A percentile compares a stretch with the other conserved stretches of the same genome.
Conservation (phyloP, 2,329 filamentous ascomycete species). For the Aciculosporium take region DNA sequence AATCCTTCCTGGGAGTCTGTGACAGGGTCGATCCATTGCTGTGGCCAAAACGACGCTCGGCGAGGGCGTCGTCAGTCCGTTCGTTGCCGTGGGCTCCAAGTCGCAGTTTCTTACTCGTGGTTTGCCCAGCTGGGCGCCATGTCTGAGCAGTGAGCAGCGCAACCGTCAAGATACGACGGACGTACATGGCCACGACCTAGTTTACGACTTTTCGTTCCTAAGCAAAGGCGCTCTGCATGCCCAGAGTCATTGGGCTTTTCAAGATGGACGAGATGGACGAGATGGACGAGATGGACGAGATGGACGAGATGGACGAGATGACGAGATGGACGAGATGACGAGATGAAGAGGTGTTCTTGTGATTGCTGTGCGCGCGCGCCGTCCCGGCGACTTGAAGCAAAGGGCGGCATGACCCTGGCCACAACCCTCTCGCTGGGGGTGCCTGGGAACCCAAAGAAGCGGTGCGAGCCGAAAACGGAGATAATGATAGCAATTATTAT, state of each 20-base stretch:
- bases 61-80: no score
- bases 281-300: no score
- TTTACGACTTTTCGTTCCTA: background rate
- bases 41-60: no score
- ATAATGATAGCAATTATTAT: slow-evolving; percentile 1
- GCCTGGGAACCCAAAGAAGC: slow-evolving; percentile 16
- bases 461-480: slow-evolving; percentile 23
- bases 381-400: slow-evolving; percentile 9
- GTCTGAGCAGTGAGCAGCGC: background rate
- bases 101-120: background rate
- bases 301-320: no score
- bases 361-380: background rate
- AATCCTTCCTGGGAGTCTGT: background rate
- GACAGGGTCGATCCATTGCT: slow-evolving; percentile 4
- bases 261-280: no score
- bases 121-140: no score
- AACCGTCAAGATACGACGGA: background rate
- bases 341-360: background rate
- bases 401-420: slow-evolving; percentile 12
- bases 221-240: background rate
- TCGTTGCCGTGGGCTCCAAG: background rate
- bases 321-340: background rate
- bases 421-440: slow-evolving; percentile 10
- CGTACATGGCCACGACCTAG: background rate
- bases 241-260: background rate